Base-by-base conservation (phyloP, 495 filamentous ascomycete species). In the Echria macrotheca region DNA sequence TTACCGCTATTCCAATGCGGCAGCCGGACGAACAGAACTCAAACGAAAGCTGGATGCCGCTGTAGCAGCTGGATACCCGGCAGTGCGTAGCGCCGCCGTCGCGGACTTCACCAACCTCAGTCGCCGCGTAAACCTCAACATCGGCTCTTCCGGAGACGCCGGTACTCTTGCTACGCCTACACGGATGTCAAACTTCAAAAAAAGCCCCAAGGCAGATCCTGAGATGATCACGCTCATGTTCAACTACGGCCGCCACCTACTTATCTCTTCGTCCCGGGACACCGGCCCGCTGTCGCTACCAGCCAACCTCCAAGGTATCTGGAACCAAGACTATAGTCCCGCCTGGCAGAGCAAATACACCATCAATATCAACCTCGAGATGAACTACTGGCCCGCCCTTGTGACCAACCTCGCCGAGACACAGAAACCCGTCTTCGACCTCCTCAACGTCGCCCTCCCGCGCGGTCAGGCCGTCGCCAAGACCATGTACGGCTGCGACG, bases 321-420 rank as follows among this genome's bases (percentile, higher is more conserved):
- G 76, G 79, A 80, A 82, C 40, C 57, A 67, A 12, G 64, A 65
- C 21, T 76, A 72, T 46, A 57, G 57, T 38, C 70, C 75, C 0
- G 61, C 74, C 11, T 83, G 76, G 77, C 72, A 71, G 15, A 68
- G 68, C 40, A 79, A 75, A 43, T 81, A 70, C 56, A 81, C 78
- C 3, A 74, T 75, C 42, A 82, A 81, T 51, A 73, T 79, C 60
- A 82, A 83, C 42, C 64, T 71, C 0, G 66, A 81, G 58, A 83
- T 82, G 77, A 83, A 81, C 62, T 80, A 81, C 58, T 81, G 77
- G 77, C 69, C 65, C 2, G 67, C 72, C 12, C 64, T 69, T 36
- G 36, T 67, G 9, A 75, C 67, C 15, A 77, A 78, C 47, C 55
- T 69, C 3, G 44, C 54, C 17, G 69, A 71, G 38, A 33, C 28